Base-by-base conservation (phyloP, 2,329 filamentous ascomycete species). In the Xylariaceae sp. region DNA sequence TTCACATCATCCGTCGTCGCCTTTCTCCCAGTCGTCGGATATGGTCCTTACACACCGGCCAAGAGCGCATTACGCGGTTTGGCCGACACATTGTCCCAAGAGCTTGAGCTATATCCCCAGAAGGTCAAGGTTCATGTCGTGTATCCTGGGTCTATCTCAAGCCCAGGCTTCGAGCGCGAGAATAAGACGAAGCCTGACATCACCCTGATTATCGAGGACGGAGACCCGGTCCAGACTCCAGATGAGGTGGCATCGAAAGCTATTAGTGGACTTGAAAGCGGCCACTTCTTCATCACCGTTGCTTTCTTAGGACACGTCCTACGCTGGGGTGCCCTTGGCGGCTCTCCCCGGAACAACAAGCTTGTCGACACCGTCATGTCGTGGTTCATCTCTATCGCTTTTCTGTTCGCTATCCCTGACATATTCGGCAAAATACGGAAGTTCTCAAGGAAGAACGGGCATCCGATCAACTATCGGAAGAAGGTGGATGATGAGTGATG, bases 31-130 rank as follows among this genome's bases (percentile, higher is more conserved):
- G 66, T 95, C 25, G 79, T 84, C 11, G 93, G 93, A 21, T 98
- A 98, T 67, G 77, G 75, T 0, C 79, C 88, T 0, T 98, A 98
- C 67, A 79, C 83, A 1, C 88, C 92, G 3, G 76, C 85, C 45
- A 98, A 98, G 70, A 83, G 84, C 43, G 93, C 93, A 2, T 74
- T 98, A 55, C 83, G 89, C 47, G 85, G 82, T 14, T 75, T 98
- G 12, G 86, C 86, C 43, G 93, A 98, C 63, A 85, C 83, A 0
- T 73, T 98, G 40, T 82, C 81, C 19, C 88, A 92, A 61, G 93
- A 98, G 68, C 72, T 94, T 35, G 74, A 89, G 58, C 72, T 96
- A 41, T 98, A 97, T 72, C 90, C 91, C 36, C 85, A 85, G 42
- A 79, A 85, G 35, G 83, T 97, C 43, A 81, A 86, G 56, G 75